Evolutionary conservation across 108 stramenopile species (phyloP).

Genomic region (Cyclotella cryptica): DNA sequence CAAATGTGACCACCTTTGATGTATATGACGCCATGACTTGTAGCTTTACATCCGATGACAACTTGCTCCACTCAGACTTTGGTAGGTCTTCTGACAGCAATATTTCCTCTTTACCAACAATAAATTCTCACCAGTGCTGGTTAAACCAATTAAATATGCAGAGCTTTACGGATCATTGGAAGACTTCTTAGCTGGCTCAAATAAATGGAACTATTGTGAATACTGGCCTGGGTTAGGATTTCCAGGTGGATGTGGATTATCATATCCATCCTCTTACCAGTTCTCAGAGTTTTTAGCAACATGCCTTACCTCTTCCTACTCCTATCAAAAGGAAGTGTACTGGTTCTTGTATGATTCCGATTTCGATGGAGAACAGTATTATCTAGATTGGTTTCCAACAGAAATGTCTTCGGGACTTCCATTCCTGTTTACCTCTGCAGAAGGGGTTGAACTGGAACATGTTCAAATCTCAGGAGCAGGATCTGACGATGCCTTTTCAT

Average conservation of each 20-base stretch:
- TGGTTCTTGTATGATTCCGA: slow-evolving; percentile 18
- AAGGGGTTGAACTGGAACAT: slow-evolving; percentile 21
- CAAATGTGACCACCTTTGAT: slow-evolving; percentile 19
- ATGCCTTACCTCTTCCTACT: not conserved
- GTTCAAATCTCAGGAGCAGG: slow-evolving; percentile 13
- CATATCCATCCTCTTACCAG: not conserved
- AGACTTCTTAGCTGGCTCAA: slow-evolving; percentile 14
- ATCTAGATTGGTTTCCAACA: slow-evolving; percentile 13
- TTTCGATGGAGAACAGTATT: not conserved
- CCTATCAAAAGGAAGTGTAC: slow-evolving; percentile 11
- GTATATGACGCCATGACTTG: slow-evolving; percentile 23
- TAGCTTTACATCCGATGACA: slow-evolving; percentile 10
- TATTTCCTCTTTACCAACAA: not conserved
- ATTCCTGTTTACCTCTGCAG: not conserved
- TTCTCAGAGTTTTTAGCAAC: not conserved
- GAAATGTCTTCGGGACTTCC: slow-evolving; percentile 9
- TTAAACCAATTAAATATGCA: not conserved
- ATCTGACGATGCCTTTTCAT: not conserved
- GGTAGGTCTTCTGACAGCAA: slow-evolving; percentile 5
- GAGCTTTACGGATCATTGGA: slow-evolving; percentile 18
- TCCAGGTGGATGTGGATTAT: slow-evolving; percentile 17
- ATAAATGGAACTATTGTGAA: slow-evolving; percentile 24
- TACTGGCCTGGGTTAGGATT: not conserved
- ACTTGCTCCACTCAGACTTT: slow-evolving; percentile 10
- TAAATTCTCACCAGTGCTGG: not conserved